Percentiles rank a stretch among this genome's conserved stretches.
These are phyloP conservation scores for Scedosporium aurantiacum DNA, from an alignment of 2,329 filamentous ascomycete genomes.

Conservation along the genomic window DNA sequence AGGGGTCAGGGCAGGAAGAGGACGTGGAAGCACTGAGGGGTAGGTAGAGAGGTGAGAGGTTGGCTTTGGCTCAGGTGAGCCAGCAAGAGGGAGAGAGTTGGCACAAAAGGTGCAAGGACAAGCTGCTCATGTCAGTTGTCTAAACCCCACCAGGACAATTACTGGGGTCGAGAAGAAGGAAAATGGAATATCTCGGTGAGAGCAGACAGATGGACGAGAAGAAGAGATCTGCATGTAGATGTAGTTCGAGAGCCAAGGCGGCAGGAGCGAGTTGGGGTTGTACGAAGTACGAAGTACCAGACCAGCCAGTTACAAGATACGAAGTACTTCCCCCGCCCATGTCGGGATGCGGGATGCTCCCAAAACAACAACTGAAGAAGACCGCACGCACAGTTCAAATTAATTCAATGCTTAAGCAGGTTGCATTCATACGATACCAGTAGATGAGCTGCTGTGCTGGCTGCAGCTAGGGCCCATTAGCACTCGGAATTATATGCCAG, in stretches of 20 bases:
- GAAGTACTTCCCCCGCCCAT: no score
- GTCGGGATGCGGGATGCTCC: no score
- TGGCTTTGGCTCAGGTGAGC: neutral
- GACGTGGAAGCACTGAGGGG: neutral
- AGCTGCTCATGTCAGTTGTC: neutral
- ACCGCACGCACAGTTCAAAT: neutral
- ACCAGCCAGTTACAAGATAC: no score
- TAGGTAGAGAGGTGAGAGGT: neutral
- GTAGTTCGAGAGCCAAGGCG: neutral
- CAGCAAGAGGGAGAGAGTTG: neutral
- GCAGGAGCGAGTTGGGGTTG: no score
- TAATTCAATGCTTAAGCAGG: neutral
- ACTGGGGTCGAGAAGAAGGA: neutral
- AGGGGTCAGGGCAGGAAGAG: neutral
- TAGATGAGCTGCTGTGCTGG: neutral
- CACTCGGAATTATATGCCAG: neutral
- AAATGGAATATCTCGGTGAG: neutral
- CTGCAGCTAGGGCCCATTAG: neutral
- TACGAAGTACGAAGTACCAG: no score
- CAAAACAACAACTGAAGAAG: neutral
- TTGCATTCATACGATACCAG: neutral
- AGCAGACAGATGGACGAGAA: neutral
- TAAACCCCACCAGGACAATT: neutral
- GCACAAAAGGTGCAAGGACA: neutral
- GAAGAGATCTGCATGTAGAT: neutral